phyloP scores from a whole-genome alignment of 2,329 filamentous ascomycete species.

The Ampelomyces quisqualis region DNA sequence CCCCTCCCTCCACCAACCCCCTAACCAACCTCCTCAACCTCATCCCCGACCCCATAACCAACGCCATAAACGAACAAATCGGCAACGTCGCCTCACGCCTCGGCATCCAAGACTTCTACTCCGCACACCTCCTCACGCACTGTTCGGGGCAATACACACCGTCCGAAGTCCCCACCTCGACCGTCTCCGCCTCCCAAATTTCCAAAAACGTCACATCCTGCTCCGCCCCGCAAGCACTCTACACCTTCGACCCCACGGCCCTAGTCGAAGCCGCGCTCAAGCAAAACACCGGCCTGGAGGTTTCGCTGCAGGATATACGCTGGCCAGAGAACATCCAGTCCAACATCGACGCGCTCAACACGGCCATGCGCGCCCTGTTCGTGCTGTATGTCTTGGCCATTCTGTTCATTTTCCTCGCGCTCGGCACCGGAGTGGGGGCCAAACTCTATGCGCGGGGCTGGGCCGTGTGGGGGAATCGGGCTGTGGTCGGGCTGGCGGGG shows the following conservation, averaged over 20 bases:
- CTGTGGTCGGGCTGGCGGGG: constrained; percentile 52
- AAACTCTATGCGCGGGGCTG: constrained; percentile 50
- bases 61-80: constrained; percentile 41
- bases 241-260: constrained; percentile 57
- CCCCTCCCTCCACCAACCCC: constrained; percentile 29
- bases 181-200: constrained; percentile 45
- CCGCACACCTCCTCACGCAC: constrained; percentile 60
- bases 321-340: constrained; percentile 60
- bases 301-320: constrained; percentile 55
- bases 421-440: constrained; percentile 50
- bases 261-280: constrained; percentile 54
- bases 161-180: constrained; percentile 46
- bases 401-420: constrained; percentile 52
- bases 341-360: constrained; percentile 54
- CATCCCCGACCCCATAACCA: constrained; percentile 37
- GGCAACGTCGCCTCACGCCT: constrained; percentile 52
- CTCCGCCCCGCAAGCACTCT: constrained; percentile 55
- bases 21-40: constrained; percentile 36
- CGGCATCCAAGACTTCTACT: constrained; percentile 63
- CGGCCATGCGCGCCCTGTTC: constrained; percentile 55
- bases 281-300: constrained; percentile 40
- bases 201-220: constrained; percentile 57
- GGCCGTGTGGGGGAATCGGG: constrained; percentile 54
- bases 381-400: constrained; percentile 62
- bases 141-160: constrained; percentile 56